Evolutionary conservation across 768 basidiomycete genomes (phyloP).

Genomic region (Auricularia cornea): DNA sequence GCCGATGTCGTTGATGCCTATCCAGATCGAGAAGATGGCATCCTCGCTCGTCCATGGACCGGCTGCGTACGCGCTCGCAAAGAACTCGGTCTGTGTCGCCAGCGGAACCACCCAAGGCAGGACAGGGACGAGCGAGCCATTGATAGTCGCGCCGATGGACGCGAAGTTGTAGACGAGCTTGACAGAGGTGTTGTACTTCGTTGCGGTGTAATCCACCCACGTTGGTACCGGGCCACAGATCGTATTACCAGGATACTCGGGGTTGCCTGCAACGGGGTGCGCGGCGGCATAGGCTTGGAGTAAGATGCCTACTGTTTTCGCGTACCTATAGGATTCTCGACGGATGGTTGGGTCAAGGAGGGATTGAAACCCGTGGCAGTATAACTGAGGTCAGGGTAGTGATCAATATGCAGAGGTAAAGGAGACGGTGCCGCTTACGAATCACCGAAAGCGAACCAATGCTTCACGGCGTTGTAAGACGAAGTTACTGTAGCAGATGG

Average conservation of each 20-base stretch:
- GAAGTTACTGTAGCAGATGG: too few species aligned
- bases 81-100: conserved; percentile 44
- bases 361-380: too few species aligned
- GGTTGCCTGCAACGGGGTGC: conserved; percentile 40
- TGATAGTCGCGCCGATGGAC: conserved; percentile 58
- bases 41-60: conserved; percentile 32
- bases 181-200: conserved; percentile 43
- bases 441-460: too few species aligned
- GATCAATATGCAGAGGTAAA: too few species aligned
- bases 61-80: conserved; percentile 37
- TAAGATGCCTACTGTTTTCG: too few species aligned
- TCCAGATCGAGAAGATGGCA: conserved; percentile 30
- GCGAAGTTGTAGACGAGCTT: conserved; percentile 59
- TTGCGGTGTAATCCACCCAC: conserved; percentile 50
- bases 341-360: too few species aligned
- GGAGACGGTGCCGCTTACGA: too few species aligned
- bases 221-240: conserved; percentile 23
- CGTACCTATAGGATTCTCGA: too few species aligned
- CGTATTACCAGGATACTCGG: conserved; percentile 33
- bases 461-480: too few species aligned
- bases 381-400: too few species aligned
- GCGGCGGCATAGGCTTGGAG: conserved; percentile 16
- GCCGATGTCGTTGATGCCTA: conserved; percentile 31
- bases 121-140: conserved; percentile 44
- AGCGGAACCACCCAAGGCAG: conserved; percentile 28